Conservation (phyloP, 257 asterid genomes). For the Plantago ovata region DNA sequence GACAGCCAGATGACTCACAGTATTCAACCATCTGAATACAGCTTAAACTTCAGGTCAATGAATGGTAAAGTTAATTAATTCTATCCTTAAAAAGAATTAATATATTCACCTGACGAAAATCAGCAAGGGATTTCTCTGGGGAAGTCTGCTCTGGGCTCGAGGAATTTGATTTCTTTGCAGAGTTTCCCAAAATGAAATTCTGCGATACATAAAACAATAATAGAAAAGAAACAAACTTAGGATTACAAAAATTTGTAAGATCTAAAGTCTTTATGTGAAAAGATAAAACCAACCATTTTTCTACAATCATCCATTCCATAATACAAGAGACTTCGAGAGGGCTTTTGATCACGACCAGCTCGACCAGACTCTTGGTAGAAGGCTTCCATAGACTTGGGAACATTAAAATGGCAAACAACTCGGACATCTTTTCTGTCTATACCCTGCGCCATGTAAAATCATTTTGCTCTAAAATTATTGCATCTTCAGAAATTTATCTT, state of each 20-base stretch:
- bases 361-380: slow-evolving; percentile 99
- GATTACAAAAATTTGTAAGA: no score
- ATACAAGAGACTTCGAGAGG: slow-evolving; percentile 84
- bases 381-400: slow-evolving; percentile 96
- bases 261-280: slow-evolving; percentile 8
- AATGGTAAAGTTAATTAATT: slow-evolving; percentile 11
- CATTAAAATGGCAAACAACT: slow-evolving; percentile 88
- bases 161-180: slow-evolving; percentile 52
- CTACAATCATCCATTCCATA: slow-evolving; percentile 84
- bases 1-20: slow-evolving; percentile 79
- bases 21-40: slow-evolving; percentile 75
- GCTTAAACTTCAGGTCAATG: slow-evolving; percentile 22
- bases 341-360: slow-evolving; percentile 98
- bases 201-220: slow-evolving; percentile 27
- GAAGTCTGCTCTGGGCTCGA: slow-evolving; percentile 53
- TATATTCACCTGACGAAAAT: slow-evolving; percentile 59
- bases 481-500: slow-evolving; percentile 17
- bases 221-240: neutral
- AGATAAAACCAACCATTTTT: slow-evolving; percentile 61
- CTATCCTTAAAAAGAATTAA: slow-evolving; percentile 9
- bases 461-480: slow-evolving; percentile 9
- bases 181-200: slow-evolving; percentile 76
- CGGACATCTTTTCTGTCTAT: slow-evolving; percentile 94
- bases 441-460: slow-evolving; percentile 42
- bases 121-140: slow-evolving; percentile 62